Percentiles rank a stretch among this genome's conserved stretches.
These are phyloP conservation scores for Ceratocystis albifundus DNA, from an alignment of 2,329 filamentous ascomycete genomes.

Conservation along the genomic window DNA sequence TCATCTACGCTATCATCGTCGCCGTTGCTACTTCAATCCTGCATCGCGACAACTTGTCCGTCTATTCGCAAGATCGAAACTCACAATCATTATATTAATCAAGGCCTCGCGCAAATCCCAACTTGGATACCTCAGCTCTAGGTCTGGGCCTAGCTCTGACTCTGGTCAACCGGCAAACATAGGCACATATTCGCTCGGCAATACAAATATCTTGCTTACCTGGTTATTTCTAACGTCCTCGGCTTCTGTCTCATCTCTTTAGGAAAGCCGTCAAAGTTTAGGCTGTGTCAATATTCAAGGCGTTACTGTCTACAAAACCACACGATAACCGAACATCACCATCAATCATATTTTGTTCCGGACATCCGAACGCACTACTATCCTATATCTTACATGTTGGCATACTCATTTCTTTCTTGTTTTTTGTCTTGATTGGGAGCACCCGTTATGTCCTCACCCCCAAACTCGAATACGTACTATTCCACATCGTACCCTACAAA, in stretches of 20 bases:
- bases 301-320: not conserved
- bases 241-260: not conserved
- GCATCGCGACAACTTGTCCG: not conserved
- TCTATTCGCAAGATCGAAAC: too few relatives aligned
- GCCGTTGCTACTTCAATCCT: not conserved
- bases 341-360: not conserved
- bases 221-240: not conserved
- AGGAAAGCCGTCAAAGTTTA: not conserved
- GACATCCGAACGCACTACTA: conserved; percentile 2
- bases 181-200: not conserved
- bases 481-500: conserved; percentile 18
- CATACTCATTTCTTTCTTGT: not conserved
- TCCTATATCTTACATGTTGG: not conserved
- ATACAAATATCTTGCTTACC: not conserved
- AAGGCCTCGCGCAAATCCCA: not conserved
- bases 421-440: not conserved
- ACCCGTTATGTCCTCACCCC: conserved; percentile 18
- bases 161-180: not conserved
- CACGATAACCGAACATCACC: not conserved
- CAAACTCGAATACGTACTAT: conserved; percentile 7
- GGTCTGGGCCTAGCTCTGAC: not conserved
- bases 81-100: not conserved
- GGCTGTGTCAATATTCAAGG: not conserved
- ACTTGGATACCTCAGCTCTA: not conserved
- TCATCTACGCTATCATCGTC: not conserved